phyloP scores from a whole-genome alignment of 1,139 yeast species.

The Candida albicans region DNA sequence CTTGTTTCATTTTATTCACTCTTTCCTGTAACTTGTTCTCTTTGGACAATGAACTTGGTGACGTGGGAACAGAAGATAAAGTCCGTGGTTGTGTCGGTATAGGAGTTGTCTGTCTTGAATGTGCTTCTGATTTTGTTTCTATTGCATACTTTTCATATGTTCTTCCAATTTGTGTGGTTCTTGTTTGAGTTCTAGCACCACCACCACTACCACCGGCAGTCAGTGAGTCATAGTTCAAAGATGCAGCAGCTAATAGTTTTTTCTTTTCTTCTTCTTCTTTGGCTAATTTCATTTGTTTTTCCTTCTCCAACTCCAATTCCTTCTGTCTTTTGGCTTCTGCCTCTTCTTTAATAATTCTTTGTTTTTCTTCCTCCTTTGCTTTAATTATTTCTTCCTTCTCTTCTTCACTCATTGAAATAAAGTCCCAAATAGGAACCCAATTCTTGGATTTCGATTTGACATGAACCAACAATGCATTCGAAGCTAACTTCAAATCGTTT shows the following conservation, averaged over 20 bases:
- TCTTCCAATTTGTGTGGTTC: constrained; percentile 21
- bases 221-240: constrained; percentile 25
- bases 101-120: background rate
- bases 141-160: constrained; percentile 32
- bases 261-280: constrained; percentile 16
- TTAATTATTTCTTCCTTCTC: constrained; percentile 24
- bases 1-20: background rate
- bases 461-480: constrained; percentile 75
- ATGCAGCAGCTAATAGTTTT: constrained; percentile 9
- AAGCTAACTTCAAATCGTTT: constrained; percentile 79
- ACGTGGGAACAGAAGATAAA: background rate
- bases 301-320: constrained; percentile 13
- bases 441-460: constrained; percentile 56
- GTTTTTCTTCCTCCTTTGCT: constrained; percentile 23
- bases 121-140: background rate
- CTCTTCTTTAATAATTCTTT: constrained; percentile 19
- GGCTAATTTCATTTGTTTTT: constrained; percentile 20
- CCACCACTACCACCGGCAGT: constrained; percentile 20
- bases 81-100: background rate
- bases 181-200: constrained; percentile 21
- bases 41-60: background rate
- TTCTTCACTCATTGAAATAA: constrained; percentile 45
- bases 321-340: constrained; percentile 14
- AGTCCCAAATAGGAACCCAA: constrained; percentile 63
- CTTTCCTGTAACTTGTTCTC: constrained; percentile 1